Base-by-base conservation (phyloP, 345 rosid species). In the Eucalyptus decipiens region DNA sequence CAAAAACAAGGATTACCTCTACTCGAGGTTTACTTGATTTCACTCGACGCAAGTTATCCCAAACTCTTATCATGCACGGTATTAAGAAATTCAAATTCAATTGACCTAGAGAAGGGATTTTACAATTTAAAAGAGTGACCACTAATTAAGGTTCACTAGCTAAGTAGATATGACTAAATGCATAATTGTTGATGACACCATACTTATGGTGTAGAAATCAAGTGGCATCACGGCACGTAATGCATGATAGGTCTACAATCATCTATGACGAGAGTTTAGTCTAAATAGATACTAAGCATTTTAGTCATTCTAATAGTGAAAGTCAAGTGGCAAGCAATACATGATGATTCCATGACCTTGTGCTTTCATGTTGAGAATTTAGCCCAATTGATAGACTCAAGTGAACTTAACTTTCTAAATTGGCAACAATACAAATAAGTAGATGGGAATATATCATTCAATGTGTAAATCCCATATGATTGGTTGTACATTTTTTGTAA, bases 111-210 rank as follows among this genome's bases (percentile, higher is more conserved):
- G 47, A 45, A 45, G 11, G 47, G 47, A 45, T 45, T 45, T 4
- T 3, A 48, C 0, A 4, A 48, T 12, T 0, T 48, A 48, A 4
- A 47, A 47, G 48, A 47, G 48, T 47, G 48, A 10, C 0, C 12
- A 10, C 48, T 47, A 47, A 47, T 3, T 0, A 3, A 47, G 48
- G 1, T 47, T 47, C 12, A 0, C 48, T 47, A 1, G 48, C 48
- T 24, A 26, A 26, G 67, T 58, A 58, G 5, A 26, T 6, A 58
- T 26, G 67, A 23, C 62, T 56, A 23, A 56, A 23, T 56, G 12
- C 62, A 21, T 56, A 56, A 56, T 5, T 56, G 62, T 56, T 56
- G 28, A 9, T 2, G 62, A 24, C 30, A 23, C 62, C 30, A 56
- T 56, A 56, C 62, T 54, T 9, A 56, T 56, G 62, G 6, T 3